Evolutionary conservation across 1,284 basidiomycete species (phyloP).

Genomic region (Sporisorium sorghi): DNA sequence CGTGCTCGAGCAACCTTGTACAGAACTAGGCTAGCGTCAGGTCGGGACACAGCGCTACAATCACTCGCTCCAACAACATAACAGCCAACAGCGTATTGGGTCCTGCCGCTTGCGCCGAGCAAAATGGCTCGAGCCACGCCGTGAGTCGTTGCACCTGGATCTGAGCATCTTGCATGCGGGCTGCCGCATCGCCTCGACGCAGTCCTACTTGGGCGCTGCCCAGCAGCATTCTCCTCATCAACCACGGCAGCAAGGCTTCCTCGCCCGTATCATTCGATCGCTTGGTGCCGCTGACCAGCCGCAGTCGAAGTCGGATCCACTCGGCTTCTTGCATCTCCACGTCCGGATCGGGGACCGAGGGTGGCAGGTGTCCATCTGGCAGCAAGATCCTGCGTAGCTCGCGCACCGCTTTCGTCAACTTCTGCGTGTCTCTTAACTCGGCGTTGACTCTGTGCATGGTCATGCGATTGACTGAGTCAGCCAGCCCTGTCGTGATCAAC

Average conservation of each 20-base stretch:
- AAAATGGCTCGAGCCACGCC: constrained; percentile 41
- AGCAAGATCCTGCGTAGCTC: constrained; percentile 31
- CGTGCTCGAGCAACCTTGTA: not conserved
- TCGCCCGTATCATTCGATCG: not conserved
- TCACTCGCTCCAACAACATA: constrained; percentile 46
- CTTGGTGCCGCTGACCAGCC: constrained; percentile 12
- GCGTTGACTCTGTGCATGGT: constrained; percentile 16
- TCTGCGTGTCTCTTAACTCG: constrained; percentile 27
- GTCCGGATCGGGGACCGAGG: constrained; percentile 40
- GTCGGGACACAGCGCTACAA: constrained; percentile 38
- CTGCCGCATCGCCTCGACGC: constrained; percentile 9
- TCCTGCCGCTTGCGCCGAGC: constrained; percentile 49
- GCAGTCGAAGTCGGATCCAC: constrained; percentile 38
- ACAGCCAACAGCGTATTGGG: constrained; percentile 51
- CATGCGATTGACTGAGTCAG: constrained; percentile 25
- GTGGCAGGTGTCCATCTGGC: constrained; percentile 42
- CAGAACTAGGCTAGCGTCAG: constrained; percentile 20
- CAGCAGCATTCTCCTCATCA: constrained; percentile 27
- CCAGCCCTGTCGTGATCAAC: constrained; percentile 22
- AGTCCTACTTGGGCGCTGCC: constrained; percentile 19
- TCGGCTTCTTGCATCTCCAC: constrained; percentile 34
- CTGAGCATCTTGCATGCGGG: constrained; percentile 12
- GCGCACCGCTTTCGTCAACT: constrained; percentile 17
- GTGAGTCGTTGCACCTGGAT: constrained; percentile 36
- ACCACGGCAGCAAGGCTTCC: constrained; percentile 8